These are phyloP conservation scores for Penicillium daleae DNA, from an alignment of 495 filamentous ascomycete species.

Conservation along the genomic window DNA sequence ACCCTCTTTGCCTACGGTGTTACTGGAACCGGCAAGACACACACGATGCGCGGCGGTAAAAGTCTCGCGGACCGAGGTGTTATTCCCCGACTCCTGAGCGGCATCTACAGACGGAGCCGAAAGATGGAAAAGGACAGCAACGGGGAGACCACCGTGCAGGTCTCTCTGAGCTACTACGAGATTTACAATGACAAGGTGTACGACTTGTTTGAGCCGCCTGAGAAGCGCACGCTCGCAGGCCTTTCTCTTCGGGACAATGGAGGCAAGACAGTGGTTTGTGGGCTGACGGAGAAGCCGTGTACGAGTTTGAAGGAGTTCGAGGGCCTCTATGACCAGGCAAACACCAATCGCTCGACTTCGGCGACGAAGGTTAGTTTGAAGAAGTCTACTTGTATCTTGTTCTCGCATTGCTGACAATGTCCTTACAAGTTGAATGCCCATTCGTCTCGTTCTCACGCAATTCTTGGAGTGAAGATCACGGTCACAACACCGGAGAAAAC, in stretches of 20 bases:
- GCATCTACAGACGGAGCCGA: constrained; percentile 80
- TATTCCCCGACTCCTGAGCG: constrained; percentile 86
- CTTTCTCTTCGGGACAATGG: constrained; percentile 89
- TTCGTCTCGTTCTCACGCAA: constrained; percentile 90
- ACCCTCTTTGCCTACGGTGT: constrained; percentile 96
- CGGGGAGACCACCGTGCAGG: constrained; percentile 72
- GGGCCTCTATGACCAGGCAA: constrained; percentile 87
- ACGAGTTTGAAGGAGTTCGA: constrained; percentile 92
- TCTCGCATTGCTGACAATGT: constrained; percentile 19
- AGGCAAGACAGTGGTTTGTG: constrained; percentile 87
- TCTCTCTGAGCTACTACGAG: constrained; percentile 92
- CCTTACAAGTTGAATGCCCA: constrained; percentile 76
- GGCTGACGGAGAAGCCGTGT: constrained; percentile 84
- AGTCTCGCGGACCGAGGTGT: constrained; percentile 85
- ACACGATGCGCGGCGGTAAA: constrained; percentile 97
- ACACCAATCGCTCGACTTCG: constrained; percentile 87
- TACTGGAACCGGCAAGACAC: constrained; percentile 95
- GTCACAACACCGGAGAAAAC: constrained; percentile 72
- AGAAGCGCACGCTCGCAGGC: constrained; percentile 84
- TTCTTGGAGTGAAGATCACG: constrained; percentile 86
- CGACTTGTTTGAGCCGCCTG: constrained; percentile 88
- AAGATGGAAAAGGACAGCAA: constrained; percentile 86
- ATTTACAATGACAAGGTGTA: constrained; percentile 98
- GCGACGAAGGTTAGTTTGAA: constrained; percentile 72
- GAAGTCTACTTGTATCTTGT: neutral